phyloP scores from a whole-genome alignment of 768 basidiomycete species.

The Leccinum arenicola region DNA sequence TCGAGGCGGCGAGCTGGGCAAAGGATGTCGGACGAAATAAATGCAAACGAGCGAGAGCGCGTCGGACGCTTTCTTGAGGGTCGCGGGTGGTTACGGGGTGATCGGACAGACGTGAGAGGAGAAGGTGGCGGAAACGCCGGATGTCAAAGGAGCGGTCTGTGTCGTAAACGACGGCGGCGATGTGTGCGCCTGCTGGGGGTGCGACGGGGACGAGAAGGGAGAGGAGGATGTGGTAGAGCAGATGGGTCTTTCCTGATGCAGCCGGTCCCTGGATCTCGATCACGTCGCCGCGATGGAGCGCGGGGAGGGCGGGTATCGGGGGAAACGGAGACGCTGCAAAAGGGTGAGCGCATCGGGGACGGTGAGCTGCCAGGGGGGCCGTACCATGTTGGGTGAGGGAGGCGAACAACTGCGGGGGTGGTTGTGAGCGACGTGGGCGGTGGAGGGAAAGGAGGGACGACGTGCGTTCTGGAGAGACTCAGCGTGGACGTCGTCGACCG shows the following conservation, averaged over 20 bases:
- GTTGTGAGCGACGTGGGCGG: constrained; percentile 7
- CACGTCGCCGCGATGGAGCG: constrained; percentile 55
- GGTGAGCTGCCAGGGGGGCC: background rate
- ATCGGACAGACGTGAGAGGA: constrained; percentile 44
- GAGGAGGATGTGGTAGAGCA: constrained; percentile 65
- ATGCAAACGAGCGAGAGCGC: constrained; percentile 54
- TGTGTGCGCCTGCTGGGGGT: constrained; percentile 38
- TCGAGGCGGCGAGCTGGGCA: constrained; percentile 63
- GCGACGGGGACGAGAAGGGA: constrained; percentile 54
- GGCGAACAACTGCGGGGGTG: constrained; percentile 41
- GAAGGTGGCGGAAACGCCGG: constrained; percentile 49
- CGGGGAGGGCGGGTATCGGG: constrained; percentile 19
- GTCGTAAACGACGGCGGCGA: constrained; percentile 67
- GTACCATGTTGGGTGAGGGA: constrained; percentile 40
- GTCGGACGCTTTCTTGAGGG: constrained; percentile 31
- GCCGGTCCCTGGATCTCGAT: constrained; percentile 77
- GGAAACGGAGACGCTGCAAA: constrained; percentile 29
- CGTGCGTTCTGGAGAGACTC: constrained; percentile 37
- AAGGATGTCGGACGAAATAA: constrained; percentile 70
- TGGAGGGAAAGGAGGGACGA: constrained; percentile 13
- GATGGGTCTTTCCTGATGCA: constrained; percentile 72
- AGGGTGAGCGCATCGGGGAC: constrained; percentile 26
- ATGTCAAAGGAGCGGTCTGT: constrained; percentile 65
- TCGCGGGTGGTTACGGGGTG: constrained; percentile 18
- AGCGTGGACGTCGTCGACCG: constrained; percentile 9